A percentile compares a stretch with the other conserved stretches of the same genome.
phyloP scores from a whole-genome alignment of 129 eudicot species.

The Deinandra increscens region DNA sequence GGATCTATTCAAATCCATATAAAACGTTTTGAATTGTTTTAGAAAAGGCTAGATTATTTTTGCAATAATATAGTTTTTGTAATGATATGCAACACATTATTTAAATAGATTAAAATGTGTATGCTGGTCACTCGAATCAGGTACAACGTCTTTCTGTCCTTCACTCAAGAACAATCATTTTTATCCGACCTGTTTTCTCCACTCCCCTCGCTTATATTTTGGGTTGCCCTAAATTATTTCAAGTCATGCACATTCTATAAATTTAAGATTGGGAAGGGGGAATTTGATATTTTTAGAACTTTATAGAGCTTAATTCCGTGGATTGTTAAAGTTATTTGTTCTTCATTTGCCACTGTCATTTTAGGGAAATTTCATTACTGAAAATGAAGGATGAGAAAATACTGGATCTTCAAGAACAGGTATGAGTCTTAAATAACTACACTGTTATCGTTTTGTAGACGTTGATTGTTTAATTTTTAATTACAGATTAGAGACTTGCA shows the following conservation, averaged over 20 bases:
- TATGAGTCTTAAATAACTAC: conserved; percentile 16
- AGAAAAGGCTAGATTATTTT: not conserved
- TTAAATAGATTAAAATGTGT: not conserved
- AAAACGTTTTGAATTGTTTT: not conserved
- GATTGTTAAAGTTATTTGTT: not conserved
- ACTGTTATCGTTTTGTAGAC: not conserved
- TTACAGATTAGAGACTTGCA: conserved; percentile 75
- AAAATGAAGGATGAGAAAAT: conserved; percentile 58
- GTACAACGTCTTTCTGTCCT: not conserved
- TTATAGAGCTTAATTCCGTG: conserved; percentile 1
- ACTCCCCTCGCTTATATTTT: not conserved
- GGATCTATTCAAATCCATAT: no score
- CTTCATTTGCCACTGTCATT: not conserved
- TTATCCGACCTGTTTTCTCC: not conserved
- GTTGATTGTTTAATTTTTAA: not conserved
- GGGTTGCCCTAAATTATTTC: not conserved
- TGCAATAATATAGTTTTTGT: not conserved
- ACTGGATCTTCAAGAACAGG: conserved; percentile 84
- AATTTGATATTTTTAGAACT: conserved; percentile 1
- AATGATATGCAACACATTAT: not conserved
- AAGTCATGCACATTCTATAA: not conserved
- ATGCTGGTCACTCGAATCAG: not conserved
- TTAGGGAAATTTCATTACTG: conserved; percentile 48
- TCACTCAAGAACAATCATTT: not conserved
- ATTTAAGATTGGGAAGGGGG: not conserved